A percentile compares a stretch with the other conserved stretches of the same genome.
These are phyloP conservation scores for Lactarius akahatsu DNA, from an alignment of 768 basidiomycete species.

Conservation along the genomic window DNA sequence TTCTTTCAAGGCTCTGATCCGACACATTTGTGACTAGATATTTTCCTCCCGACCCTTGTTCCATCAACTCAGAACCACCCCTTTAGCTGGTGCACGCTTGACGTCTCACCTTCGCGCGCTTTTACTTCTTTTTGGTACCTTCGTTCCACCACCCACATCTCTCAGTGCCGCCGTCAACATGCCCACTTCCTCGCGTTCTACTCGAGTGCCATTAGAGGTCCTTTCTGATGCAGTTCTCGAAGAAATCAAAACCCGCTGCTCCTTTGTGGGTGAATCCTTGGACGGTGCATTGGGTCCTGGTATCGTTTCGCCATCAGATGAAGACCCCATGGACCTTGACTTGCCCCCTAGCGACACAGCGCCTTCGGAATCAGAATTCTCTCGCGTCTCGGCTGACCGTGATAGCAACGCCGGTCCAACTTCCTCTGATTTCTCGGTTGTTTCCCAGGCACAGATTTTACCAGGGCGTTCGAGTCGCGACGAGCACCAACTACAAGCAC, in stretches of 20 bases:
- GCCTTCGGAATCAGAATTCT: conserved; percentile 69
- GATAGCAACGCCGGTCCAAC: conserved; percentile 52
- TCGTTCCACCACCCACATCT: conserved; percentile 76
- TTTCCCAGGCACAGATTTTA: conserved; percentile 44
- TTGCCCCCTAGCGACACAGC: conserved; percentile 52
- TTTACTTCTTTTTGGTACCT: conserved; percentile 78
- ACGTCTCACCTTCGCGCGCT: conserved; percentile 79
- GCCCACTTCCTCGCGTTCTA: conserved; percentile 59
- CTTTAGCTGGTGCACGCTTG: conserved; percentile 81
- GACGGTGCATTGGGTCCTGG: conserved; percentile 37
- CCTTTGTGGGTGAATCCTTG: conserved; percentile 75
- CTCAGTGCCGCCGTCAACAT: conserved; percentile 63
- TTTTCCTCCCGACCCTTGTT: conserved; percentile 87
- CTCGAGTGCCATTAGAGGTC: conserved; percentile 73
- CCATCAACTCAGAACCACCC: conserved; percentile 78
- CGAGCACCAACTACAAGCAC: conserved; percentile 59
- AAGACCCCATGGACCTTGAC: conserved; percentile 46
- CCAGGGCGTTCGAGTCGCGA: conserved; percentile 35
- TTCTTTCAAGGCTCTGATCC: conserved; percentile 5
- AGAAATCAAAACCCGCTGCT: conserved; percentile 86
- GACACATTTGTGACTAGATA: conserved; percentile 53
- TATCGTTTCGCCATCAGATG: conserved; percentile 29
- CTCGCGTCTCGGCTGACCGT: conserved; percentile 45
- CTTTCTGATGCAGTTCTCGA: conserved; percentile 81
- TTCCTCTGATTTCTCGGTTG: conserved; percentile 57